phyloP scores from a whole-genome alignment of 2,329 filamentous ascomycete species.

The Magnaporthiopsis incrustans region DNA sequence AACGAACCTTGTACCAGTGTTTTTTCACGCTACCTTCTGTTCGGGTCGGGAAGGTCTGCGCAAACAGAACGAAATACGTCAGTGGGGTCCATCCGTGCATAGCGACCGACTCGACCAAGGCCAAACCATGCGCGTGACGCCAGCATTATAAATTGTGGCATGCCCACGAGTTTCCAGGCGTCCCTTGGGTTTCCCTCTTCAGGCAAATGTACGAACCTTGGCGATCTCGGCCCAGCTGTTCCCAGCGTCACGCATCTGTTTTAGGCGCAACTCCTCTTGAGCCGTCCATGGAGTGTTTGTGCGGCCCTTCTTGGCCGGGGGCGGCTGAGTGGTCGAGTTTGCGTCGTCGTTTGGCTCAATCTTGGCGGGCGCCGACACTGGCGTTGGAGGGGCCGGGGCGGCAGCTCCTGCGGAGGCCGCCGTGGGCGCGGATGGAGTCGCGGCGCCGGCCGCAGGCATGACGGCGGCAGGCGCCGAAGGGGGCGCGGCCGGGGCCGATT shows the following conservation, averaged over 20 bases:
- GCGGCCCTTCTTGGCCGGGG: slow-evolving; percentile 78
- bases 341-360: slow-evolving; percentile 22
- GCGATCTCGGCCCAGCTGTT: slow-evolving; percentile 98
- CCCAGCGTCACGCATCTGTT: slow-evolving; percentile 87
- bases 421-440: slow-evolving; percentile 26
- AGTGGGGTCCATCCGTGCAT: background rate
- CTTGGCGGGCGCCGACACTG: slow-evolving; percentile 20
- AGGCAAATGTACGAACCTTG: slow-evolving; percentile 55
- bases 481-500: slow-evolving; percentile 14
- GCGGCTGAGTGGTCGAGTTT: slow-evolving; percentile 30
- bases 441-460: slow-evolving; percentile 20
- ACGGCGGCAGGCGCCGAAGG: slow-evolving; percentile 27
- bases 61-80: background rate
- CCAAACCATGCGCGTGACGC: background rate
- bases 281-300: slow-evolving; percentile 99
- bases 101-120: background rate
- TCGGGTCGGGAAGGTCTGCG: slow-evolving; percentile 77
- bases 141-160: background rate
- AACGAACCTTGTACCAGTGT: slow-evolving; percentile 91
- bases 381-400: slow-evolving; percentile 5
- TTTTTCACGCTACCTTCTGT: slow-evolving; percentile 99
- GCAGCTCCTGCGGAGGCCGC: slow-evolving; percentile 15
- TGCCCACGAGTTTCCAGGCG: background rate
- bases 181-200: background rate
- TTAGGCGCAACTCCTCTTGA: slow-evolving; percentile 83